Base-by-base conservation (phyloP, 768 basidiomycete genomes). In the Exidia glandulosa region DNA sequence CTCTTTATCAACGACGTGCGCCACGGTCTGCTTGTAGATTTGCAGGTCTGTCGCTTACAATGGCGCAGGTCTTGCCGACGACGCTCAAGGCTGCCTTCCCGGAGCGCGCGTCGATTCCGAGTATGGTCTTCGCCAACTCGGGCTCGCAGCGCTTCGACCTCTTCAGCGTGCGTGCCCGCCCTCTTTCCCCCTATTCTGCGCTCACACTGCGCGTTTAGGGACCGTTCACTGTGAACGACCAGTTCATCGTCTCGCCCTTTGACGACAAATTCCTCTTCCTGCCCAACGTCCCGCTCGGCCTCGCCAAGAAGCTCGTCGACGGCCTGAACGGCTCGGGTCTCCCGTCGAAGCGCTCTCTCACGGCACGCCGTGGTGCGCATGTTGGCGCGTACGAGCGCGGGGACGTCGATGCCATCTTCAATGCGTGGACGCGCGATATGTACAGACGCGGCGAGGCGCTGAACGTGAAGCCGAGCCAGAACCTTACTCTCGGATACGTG, bases 181-280 rank as follows among this genome's bases (percentile, higher is more conserved):
- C n/a, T n/a, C n/a, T n/a, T 36, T 12, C 57, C n/a, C 12, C 7
- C 7, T 10, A 27, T 57, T n/a, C n/a, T n/a, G 25, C 32, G 9
- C 16, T 31, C 57, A 12, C 1, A 57, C 6, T 61, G 10, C 56
- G 13, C 68, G 68, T 69, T 47, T 63, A 66, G 61, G 90, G 90
- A 1, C 66, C 81, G 2, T 92, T 93, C 73, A 86, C 85, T 32
- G 83, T 83, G 69, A 88, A 91, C 68, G 89, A 93, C 69, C 85
- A 90, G 64, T 77, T 91, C 50, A 87, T 87, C 0, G 80, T 81
- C 1, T 83, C 81, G 5, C 88, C 90, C 0, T 93, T 87, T 67
- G 69, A 73, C 0, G 82, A 90, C 66, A 61, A 74, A 9, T 88
- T 89, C 75, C 62, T 80, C 25, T 90, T 77, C 70, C 77, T 90